Base-by-base conservation (phyloP, 2,329 filamentous ascomycete genomes). In the Sporothrix globosa region DNA sequence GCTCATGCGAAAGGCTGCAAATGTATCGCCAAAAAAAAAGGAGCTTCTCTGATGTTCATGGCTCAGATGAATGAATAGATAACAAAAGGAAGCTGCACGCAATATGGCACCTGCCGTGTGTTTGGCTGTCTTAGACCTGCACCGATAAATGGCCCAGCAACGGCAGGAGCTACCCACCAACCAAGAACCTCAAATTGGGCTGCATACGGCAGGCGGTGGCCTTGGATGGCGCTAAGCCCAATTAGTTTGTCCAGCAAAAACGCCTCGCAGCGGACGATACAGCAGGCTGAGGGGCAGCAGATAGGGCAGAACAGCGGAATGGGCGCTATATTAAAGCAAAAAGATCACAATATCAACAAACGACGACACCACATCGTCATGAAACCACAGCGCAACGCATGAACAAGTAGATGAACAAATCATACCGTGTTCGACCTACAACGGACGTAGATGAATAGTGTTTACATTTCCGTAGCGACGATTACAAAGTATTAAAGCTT, bases 141-240 rank as follows among this genome's bases (percentile, higher is more conserved):
- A 63, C n/a, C 72, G 73, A 75, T 75, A 56, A 70, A 69, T 76
- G 75, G 73, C 75, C 73, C 72, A 70, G 75, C 75, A 74, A 74
- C 73, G 72, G 69, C 69, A 60, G 71, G 69, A 54, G 44, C 70
- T 68, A 69, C 61, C 65, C 69, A 61, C 46, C 46, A 46, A 61
- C 58, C 58, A 61, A 24, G 13, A 24, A 17, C 7, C 11, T 46
- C 39, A 21, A 17, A 44, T 61, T 61, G 10, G 34, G n/a, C 17
- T 44, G 58, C 39, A 46, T 6, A 63, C 34, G 24, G 10, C 61
- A 21, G 46, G 24, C 13, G 60, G 21, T 53, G 61, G 50, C 50
- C 68, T 27, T 19, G 24, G 7, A n/a, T 21, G 30, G 61, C 53
- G 52, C 69, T 30, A 53, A 21, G 52, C 61, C 58, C 60, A 54